phyloP scores from a whole-genome alignment of 2,329 filamentous ascomycete species.

The Chaetomiaceae sp. region DNA sequence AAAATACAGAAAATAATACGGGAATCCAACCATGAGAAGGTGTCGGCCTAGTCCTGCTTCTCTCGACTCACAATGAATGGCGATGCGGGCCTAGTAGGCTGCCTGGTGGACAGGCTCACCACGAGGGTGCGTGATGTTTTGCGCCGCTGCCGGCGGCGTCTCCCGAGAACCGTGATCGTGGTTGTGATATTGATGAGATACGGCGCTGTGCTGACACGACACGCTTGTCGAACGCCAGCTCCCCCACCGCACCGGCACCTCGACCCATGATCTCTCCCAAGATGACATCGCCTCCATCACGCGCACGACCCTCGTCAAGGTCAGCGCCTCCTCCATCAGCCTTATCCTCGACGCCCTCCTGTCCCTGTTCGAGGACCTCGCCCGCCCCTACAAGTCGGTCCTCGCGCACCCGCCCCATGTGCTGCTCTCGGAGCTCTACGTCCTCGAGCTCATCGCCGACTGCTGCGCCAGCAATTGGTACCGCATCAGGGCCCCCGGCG shows the following conservation, averaged over 20 bases:
- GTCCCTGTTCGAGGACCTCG: constrained; percentile 53
- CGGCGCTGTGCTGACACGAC: no score
- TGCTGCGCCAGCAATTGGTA: constrained; percentile 61
- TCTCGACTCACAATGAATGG: constrained; percentile 47
- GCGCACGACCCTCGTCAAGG: constrained; percentile 55
- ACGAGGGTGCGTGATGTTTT: constrained; percentile 46
- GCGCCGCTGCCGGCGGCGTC: no score
- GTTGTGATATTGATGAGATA: no score
- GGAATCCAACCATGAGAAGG: constrained; percentile 28
- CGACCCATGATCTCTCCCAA: constrained; percentile 50
- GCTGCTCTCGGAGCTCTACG: constrained; percentile 59
- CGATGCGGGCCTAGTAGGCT: constrained; percentile 55
- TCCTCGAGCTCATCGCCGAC: constrained; percentile 59
- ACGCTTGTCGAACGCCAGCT: constrained; percentile 51
- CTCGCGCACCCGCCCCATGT: constrained; percentile 54
- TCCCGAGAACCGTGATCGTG: no score
- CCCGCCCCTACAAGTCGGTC: constrained; percentile 48
- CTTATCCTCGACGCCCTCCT: constrained; percentile 54
- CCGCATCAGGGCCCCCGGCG: constrained; percentile 19
- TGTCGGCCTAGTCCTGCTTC: constrained; percentile 25
- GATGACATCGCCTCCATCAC: constrained; percentile 59
- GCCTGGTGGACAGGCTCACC: constrained; percentile 58
- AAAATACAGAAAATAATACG: constrained; percentile 4
- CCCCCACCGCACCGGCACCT: constrained; percentile 57
- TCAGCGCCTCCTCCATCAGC: constrained; percentile 51